Evolutionary conservation across 1,284 basidiomycete genomes (phyloP).

Genomic region (Marasmius oreades): DNA sequence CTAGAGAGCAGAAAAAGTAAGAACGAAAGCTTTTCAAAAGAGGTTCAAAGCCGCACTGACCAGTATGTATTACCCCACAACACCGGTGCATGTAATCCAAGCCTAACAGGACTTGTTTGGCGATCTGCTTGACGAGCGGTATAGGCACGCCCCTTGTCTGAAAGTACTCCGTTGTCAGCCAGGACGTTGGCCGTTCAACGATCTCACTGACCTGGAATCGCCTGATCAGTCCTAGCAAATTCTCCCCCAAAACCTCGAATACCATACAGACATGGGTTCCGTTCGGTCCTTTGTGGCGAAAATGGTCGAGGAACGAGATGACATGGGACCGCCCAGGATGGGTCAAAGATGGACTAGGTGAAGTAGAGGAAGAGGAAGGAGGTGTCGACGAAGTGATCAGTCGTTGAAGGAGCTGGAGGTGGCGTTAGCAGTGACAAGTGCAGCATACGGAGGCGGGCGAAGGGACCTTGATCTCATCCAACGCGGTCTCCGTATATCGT

Average conservation of each 20-base stretch:
- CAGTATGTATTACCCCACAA: constrained; percentile 93
- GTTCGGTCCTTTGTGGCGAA: constrained; percentile 86
- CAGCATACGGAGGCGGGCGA: neutral
- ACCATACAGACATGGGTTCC: constrained; percentile 99
- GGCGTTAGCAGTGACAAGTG: neutral
- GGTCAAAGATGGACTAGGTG: neutral
- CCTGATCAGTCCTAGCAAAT: constrained; percentile 89
- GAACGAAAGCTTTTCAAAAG: neutral
- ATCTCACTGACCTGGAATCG: neutral
- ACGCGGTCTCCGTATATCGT: constrained; percentile 95
- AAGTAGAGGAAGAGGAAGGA: constrained; percentile 27
- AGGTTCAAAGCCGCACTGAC: constrained; percentile 27
- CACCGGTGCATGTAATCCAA: constrained; percentile 97
- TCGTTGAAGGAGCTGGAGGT: constrained; percentile 76
- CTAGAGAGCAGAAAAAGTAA: constrained; percentile 34
- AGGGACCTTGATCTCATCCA: constrained; percentile 89
- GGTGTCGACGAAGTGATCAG: constrained; percentile 86
- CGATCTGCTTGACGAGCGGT: constrained; percentile 92
- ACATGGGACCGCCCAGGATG: constrained; percentile 1
- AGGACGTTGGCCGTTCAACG: neutral
- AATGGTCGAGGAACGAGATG: neutral
- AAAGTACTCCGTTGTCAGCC: constrained; percentile 82
- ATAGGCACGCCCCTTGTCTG: constrained; percentile 94
- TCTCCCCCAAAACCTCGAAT: constrained; percentile 98
- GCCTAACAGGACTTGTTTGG: constrained; percentile 93